phyloP scores from a whole-genome alignment of 495 filamentous ascomycete genomes.

The Aspergillus biplanus region DNA sequence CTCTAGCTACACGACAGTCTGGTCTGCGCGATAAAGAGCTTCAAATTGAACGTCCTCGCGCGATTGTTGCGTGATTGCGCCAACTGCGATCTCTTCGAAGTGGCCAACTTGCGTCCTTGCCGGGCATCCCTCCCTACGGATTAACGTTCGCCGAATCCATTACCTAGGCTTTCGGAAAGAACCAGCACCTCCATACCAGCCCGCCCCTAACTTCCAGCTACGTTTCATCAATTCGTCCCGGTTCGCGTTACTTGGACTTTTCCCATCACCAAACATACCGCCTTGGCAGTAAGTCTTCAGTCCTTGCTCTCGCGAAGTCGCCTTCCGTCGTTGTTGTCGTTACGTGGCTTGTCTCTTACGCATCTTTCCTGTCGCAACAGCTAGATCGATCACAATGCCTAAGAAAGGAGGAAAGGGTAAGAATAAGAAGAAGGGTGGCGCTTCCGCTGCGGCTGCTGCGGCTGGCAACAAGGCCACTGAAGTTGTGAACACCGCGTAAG shows the following conservation, averaged over 20 bases:
- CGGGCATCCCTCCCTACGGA: slow-evolving; percentile 21
- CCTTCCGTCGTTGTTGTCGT: slow-evolving; percentile 12
- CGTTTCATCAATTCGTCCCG: slow-evolving; percentile 5
- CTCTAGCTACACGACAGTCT: not conserved
- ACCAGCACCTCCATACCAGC: slow-evolving; percentile 23
- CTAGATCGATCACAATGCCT: slow-evolving; percentile 35
- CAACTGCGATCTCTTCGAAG: not conserved
- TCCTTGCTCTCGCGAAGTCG: not conserved
- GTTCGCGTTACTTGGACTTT: not conserved
- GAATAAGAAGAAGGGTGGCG: slow-evolving; percentile 41
- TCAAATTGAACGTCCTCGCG: not conserved
- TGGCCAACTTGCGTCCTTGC: slow-evolving; percentile 10
- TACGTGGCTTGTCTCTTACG: slow-evolving; percentile 23
- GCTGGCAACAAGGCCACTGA: slow-evolving; percentile 35
- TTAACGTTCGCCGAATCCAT: slow-evolving; percentile 33
- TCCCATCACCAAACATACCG: slow-evolving; percentile 2
- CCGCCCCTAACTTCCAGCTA: slow-evolving; percentile 26
- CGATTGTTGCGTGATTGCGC: not conserved
- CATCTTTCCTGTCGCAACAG: slow-evolving; percentile 7
- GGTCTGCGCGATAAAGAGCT: not conserved
- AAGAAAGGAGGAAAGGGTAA: slow-evolving; percentile 53
- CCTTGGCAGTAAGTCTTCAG: slow-evolving; percentile 20
- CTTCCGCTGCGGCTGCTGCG: slow-evolving; percentile 31
- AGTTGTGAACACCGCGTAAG: slow-evolving; percentile 50
- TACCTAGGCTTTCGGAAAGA: slow-evolving; percentile 29